Evolutionary conservation across 2,329 filamentous ascomycete species (phyloP).

Genomic region (Emergomyces pasteurianus): DNA sequence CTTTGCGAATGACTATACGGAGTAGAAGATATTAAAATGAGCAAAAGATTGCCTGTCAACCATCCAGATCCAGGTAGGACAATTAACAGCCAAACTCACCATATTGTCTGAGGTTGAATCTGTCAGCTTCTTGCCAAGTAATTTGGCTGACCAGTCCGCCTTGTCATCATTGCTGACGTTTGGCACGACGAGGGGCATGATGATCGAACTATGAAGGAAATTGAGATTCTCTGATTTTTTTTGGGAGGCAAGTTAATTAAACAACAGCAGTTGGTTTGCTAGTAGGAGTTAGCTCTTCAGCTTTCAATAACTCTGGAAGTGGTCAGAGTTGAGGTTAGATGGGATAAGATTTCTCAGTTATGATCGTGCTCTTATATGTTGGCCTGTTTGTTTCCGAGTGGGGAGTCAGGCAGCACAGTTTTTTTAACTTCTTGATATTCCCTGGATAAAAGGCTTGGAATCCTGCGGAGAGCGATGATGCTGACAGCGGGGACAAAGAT

Average conservation of each 20-base stretch:
- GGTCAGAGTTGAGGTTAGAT: neutral
- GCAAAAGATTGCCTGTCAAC: neutral
- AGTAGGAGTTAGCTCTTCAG: neutral
- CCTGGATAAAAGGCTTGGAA: neutral
- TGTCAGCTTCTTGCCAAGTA: slow-evolving; percentile 36
- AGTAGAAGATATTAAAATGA: neutral
- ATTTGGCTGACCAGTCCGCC: slow-evolving; percentile 33
- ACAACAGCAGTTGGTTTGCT: neutral
- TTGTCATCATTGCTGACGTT: slow-evolving; percentile 27
- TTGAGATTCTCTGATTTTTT: neutral
- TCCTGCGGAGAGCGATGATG: neutral
- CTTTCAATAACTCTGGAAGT: neutral
- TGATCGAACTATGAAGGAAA: slow-evolving; percentile 3
- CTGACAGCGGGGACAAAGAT: neutral
- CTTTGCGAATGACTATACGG: slow-evolving; percentile 31
- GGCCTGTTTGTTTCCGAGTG: neutral
- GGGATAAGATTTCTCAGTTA: neutral
- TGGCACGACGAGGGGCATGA: slow-evolving; percentile 38
- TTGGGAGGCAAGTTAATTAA: neutral
- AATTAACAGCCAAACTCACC: slow-evolving; percentile 4
- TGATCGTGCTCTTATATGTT: neutral
- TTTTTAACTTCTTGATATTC: neutral
- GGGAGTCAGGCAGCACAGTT: neutral
- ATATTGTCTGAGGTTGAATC: slow-evolving; percentile 24
- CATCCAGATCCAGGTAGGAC: neutral